Conservation (phyloP, 2,329 filamentous ascomycete species). For the Aspergillus aculeatus region DNA sequence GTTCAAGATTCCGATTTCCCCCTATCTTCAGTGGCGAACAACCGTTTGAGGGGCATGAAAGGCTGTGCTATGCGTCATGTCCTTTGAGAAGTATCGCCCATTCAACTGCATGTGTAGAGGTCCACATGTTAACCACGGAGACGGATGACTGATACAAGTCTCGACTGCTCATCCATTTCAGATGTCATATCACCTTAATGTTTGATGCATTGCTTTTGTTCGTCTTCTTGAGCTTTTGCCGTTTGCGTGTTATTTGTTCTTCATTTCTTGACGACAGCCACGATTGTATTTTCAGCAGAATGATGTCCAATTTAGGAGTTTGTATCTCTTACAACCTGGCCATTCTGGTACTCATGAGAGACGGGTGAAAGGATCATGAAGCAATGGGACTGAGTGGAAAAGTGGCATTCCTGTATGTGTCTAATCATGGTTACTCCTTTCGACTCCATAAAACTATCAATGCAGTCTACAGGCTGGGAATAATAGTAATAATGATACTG, state of each 20-base stretch:
- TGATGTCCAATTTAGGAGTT: constrained; percentile 16
- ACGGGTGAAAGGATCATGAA: neutral
- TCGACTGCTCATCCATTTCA: neutral
- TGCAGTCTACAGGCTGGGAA: constrained; percentile 13
- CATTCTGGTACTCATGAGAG: neutral
- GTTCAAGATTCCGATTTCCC: neutral
- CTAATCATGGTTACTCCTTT: constrained; percentile 23
- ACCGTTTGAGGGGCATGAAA: neutral
- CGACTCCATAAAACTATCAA: constrained; percentile 4
- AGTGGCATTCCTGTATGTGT: constrained; percentile 25
- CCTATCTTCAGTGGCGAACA: neutral
- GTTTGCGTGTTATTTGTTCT: constrained; percentile 19
- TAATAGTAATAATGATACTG: constrained; percentile 6
- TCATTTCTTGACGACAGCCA: constrained; percentile 21
- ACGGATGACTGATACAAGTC: neutral
- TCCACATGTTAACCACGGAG: neutral
- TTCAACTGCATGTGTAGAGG: neutral
- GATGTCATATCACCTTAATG: constrained; percentile 9
- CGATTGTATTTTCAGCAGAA: constrained; percentile 14
- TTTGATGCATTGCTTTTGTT: constrained; percentile 13
- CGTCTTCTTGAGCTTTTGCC: constrained; percentile 17
- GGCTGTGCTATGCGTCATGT: neutral
- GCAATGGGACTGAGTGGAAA: constrained; percentile 6
- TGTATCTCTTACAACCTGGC: constrained; percentile 16
- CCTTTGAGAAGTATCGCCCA: neutral